Evolutionary conservation across 192 early-diverging fungal genomes (phyloP).

Genomic region (Chytriomyces sp.): DNA sequence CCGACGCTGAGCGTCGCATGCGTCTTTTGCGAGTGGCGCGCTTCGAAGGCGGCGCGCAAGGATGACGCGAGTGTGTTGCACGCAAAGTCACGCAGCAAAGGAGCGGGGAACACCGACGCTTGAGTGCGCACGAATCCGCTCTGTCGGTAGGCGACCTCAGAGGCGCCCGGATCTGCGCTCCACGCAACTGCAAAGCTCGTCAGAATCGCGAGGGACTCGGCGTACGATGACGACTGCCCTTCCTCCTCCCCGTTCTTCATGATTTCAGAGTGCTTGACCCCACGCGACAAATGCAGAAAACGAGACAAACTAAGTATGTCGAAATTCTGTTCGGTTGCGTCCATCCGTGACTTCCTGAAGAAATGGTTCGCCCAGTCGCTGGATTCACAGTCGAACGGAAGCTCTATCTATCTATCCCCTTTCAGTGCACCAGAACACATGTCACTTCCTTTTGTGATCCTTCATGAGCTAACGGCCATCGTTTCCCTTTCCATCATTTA

Average conservation of each 20-base stretch:
- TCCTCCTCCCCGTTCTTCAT: too few species aligned
- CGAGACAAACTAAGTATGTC: too few species aligned
- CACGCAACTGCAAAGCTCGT: conserved; percentile 13
- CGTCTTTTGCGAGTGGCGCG: not conserved
- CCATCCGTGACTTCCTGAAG: not conserved
- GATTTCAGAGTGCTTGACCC: too few species aligned
- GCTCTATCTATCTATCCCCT: conserved; percentile 15
- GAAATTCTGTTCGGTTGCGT: not conserved
- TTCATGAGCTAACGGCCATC: conserved; percentile 90
- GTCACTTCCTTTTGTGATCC: conserved; percentile 69
- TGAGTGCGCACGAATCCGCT: conserved; percentile 12
- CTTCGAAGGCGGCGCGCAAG: conserved; percentile 5
- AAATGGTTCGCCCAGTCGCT: not conserved
- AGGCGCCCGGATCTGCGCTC: not conserved
- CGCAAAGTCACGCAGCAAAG: not conserved
- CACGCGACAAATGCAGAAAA: too few species aligned
- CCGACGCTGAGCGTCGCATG: not conserved
- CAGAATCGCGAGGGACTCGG: not conserved
- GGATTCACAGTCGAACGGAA: not conserved
- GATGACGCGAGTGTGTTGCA: not conserved
- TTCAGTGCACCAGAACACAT: conserved; percentile 44
- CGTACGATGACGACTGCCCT: too few species aligned
- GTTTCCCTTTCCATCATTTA: conserved; percentile 76
- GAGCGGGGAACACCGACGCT: conserved; percentile 3
- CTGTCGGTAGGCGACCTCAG: not conserved